phyloP scores from a whole-genome alignment of 495 filamentous ascomycete species.

The Lophiostoma macrostomum region DNA sequence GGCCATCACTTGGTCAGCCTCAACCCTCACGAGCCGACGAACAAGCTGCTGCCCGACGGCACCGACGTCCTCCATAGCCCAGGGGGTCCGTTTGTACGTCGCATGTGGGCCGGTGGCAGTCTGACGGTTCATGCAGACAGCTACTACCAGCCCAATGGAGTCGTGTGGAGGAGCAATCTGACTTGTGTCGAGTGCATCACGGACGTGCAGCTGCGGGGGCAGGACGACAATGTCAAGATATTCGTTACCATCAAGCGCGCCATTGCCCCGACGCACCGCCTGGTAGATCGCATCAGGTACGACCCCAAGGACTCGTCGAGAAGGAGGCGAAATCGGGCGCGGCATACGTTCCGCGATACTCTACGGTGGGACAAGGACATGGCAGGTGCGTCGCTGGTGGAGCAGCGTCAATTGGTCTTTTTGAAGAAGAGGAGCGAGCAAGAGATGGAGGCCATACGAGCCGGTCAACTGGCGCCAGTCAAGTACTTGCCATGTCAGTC shows the following conservation, averaged over 20 bases:
- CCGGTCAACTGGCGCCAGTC: neutral
- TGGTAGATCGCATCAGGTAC: too few species aligned
- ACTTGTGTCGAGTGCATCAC: constrained; percentile 65
- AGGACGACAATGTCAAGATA: constrained; percentile 55
- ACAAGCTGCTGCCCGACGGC: constrained; percentile 41
- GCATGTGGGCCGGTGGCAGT: constrained; percentile 47
- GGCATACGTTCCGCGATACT: too few species aligned
- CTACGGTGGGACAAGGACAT: constrained; percentile 39
- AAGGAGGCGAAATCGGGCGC: too few species aligned
- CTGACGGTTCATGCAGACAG: constrained; percentile 32
- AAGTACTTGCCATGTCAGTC: constrained; percentile 27
- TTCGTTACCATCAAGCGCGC: constrained; percentile 56
- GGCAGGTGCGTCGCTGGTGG: constrained; percentile 47
- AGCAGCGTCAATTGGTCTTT: constrained; percentile 60
- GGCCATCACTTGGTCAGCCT: constrained; percentile 45
- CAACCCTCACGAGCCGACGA: constrained; percentile 34
- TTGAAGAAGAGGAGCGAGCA: constrained; percentile 46
- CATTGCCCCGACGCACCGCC: neutral
- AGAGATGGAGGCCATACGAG: constrained; percentile 35
- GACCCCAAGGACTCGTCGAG: too few species aligned
- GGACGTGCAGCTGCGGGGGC: constrained; percentile 57
- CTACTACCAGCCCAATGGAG: neutral
- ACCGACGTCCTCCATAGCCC: constrained; percentile 45
- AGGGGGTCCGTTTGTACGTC: constrained; percentile 40
- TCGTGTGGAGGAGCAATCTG: constrained; percentile 33